Percentiles rank a stretch among this genome's conserved stretches.
Conservation (phyloP, 257 asterid genomes). For the Eustoma russellianum region DNA sequence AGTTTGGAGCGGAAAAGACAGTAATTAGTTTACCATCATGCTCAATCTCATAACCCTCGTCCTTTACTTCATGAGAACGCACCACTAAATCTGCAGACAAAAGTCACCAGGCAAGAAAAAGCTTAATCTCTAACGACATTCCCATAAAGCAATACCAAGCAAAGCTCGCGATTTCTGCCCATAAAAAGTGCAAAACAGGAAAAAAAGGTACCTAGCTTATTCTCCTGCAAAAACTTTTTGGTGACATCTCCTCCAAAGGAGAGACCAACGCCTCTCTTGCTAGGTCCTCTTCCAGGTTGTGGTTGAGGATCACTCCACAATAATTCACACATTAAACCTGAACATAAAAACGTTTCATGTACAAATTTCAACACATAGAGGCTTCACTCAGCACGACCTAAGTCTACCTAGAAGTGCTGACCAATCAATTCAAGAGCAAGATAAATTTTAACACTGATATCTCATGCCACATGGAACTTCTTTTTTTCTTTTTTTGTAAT, state of each 20-base stretch:
- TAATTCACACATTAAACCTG: constrained; percentile 97
- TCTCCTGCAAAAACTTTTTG: constrained; percentile 82
- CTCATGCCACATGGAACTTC: no score
- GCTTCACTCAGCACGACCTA: no score
- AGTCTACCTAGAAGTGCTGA: no score
- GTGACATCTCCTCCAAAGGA: constrained; percentile 90
- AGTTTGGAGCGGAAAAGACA: constrained; percentile 97
- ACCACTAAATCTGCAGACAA: constrained; percentile 73
- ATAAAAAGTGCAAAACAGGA: not conserved
- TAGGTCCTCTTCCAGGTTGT: constrained; percentile 96
- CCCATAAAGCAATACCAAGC: no score
- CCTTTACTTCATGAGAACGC: constrained; percentile 99
- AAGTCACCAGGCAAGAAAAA: not conserved
- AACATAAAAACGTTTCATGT: not conserved
- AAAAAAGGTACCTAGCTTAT: constrained; percentile 53
- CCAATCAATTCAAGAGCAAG: no score
- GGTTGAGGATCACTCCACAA: constrained; percentile 99
- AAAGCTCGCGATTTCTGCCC: no score
- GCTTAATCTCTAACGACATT: no score
- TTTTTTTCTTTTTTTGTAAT: no score
- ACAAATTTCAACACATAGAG: no score
- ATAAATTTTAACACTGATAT: no score
- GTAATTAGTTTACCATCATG: constrained; percentile 98
- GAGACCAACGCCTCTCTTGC: constrained; percentile 99
- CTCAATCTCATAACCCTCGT: constrained; percentile 93